phyloP scores from a whole-genome alignment of 257 asterid genomes.

The Cruciata laevipes region DNA sequence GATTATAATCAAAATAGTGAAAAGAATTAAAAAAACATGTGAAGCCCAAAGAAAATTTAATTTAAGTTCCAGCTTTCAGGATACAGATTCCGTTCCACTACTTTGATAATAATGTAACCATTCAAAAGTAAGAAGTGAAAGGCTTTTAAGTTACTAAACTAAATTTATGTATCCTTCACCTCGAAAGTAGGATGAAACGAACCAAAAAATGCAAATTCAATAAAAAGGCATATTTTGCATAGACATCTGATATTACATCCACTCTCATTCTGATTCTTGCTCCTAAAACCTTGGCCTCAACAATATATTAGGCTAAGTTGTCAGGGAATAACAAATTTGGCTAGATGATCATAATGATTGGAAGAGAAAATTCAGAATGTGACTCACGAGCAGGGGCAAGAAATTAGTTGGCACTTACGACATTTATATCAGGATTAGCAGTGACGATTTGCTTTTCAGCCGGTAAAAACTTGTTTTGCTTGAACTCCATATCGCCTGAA shows the following conservation, averaged over 20 bases:
- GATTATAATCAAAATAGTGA: not conserved
- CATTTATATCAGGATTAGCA: conserved; percentile 86
- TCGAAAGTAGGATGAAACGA: not conserved
- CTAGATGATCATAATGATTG: not conserved
- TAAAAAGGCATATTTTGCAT: not conserved
- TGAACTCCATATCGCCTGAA: conserved; percentile 99
- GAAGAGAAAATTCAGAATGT: not conserved
- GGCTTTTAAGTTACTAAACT: not conserved
- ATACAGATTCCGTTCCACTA: not conserved
- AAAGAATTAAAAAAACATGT: not conserved
- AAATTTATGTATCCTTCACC: not conserved
- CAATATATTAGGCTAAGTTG: not conserved
- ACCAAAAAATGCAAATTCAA: not conserved
- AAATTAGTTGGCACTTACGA: conserved; percentile 31
- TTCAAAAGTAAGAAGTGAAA: not conserved
- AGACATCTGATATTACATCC: not conserved
- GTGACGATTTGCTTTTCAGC: conserved; percentile 88
- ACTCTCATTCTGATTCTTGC: not conserved
- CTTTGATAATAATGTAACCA: not conserved
- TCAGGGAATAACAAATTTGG: not conserved
- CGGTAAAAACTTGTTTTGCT: conserved; percentile 90
- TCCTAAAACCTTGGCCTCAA: not conserved
- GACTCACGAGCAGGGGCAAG: not conserved
- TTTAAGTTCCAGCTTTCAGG: not conserved
- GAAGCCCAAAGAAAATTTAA: not conserved